Conservation (phyloP, 2,329 filamentous ascomycete species). For the Fusarium lateritium region DNA sequence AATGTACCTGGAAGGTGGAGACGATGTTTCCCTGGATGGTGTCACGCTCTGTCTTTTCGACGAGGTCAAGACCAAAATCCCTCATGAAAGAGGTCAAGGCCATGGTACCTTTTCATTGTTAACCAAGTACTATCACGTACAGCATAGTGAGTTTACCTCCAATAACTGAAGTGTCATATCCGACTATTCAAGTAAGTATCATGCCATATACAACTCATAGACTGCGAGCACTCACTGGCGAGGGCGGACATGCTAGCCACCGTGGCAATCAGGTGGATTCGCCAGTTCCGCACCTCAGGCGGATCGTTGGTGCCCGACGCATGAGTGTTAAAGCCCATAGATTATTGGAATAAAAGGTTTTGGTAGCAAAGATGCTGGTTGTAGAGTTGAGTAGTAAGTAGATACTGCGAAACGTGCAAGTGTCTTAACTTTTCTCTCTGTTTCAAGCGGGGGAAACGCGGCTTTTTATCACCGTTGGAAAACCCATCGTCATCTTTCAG, state of each 20-base stretch:
- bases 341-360: constrained; percentile 21
- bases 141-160: constrained; percentile 41
- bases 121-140: fast-evolving
- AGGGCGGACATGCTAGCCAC: constrained; percentile 55
- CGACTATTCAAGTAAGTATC: constrained; percentile 44
- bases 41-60: constrained; percentile 48
- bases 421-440: neutral
- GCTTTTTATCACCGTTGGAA: constrained; percentile 23
- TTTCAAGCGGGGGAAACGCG: neutral
- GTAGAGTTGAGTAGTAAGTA: neutral
- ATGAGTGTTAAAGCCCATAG: constrained; percentile 52
- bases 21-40: constrained; percentile 58
- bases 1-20: constrained; percentile 52
- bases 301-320: constrained; percentile 57
- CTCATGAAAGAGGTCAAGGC: constrained; percentile 55
- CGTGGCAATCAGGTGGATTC: constrained; percentile 53
- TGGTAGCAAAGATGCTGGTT: neutral
- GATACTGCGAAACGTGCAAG: constrained; percentile 13
- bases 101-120: constrained; percentile 49
- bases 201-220: fast-evolving
- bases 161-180: constrained; percentile 58
- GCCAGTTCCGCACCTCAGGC: constrained; percentile 54
- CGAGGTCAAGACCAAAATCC: constrained; percentile 53
- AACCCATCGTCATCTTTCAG: neutral
- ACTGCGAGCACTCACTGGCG: constrained; percentile 46